Evolutionary conservation across 1,284 basidiomycete species (phyloP), one percentile per base, ranked within the genome.

Genomic region (Hymenochaete sp.): DNA sequence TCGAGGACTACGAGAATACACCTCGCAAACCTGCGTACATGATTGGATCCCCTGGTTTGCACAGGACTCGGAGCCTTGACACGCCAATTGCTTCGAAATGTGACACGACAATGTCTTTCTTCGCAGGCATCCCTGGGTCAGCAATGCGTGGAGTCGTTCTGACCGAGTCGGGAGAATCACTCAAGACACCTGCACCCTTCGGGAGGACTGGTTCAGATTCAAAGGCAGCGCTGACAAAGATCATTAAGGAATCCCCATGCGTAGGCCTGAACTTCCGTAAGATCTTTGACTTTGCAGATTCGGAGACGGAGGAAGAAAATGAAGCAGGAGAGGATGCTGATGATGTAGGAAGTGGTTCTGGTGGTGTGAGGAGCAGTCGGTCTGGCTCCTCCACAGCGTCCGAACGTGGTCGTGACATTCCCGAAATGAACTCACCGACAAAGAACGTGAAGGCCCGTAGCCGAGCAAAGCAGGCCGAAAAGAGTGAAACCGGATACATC

Each of bases 111-210:
- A 50, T 10, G 45, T 39, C 38, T 49, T 54, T 47, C 45, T 50
- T 45, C 21, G 44, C 38, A 8, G 42, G 32, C 25, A 42, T 51
- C 18, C 68, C 42, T 51, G 72, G 72, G 1, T 82, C 80, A 1
- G 83, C 85, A 0, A 89, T 89, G 86, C 84, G 84, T 58, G 85
- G 85, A 2, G 79, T 88, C 27, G 70, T 89, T 29, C 66, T 87
- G 27, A 87, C 85, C 0, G 65, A 75, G 2, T 86, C 84, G 0
- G 85, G 85, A 3, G 76, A 85, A 57, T 65, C 69, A 0, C 66
- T 89, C 3, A 67, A 73, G 3, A 88, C 83, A 9, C 85, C 85
- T 0, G 68, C 72, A 1, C 79, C 79, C 4, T 38, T 45, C 28
- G 28, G 22, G 19, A 32, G 35, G 26, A n/a, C 35, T 11, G 35